These are phyloP conservation scores for Heracleum sosnowskyi DNA, from an alignment of 129 eudicot species.

Conservation along the genomic window DNA sequence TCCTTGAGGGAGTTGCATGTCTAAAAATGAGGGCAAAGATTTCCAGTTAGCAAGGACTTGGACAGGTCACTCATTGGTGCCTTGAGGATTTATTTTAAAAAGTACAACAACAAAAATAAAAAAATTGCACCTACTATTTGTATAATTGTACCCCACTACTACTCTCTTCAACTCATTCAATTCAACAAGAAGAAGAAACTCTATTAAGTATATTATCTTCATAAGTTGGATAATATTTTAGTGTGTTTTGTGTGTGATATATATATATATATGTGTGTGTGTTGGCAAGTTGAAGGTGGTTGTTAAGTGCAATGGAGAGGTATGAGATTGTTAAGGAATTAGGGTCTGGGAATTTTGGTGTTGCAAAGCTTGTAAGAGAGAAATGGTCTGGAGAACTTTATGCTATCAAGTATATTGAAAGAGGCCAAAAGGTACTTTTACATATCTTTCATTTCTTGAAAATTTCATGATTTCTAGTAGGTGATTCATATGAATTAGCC, in stretches of 20 bases:
- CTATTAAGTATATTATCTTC: not conserved
- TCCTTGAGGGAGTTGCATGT: not conserved
- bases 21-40: not conserved
- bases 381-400: conserved; percentile 54
- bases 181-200: not conserved
- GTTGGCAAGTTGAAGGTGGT: not conserved
- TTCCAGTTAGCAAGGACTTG: conserved; percentile 19
- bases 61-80: not conserved
- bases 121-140: not conserved
- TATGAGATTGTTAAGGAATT: conserved; percentile 53
- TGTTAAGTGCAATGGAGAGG: conserved; percentile 41
- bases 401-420: conserved; percentile 71
- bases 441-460: not conserved
- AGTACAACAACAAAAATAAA: not conserved
- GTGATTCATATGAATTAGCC: not conserved
- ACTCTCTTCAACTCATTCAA: not conserved
- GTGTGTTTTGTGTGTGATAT: not conserved
- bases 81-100: not conserved
- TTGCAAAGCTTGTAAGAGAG: conserved; percentile 71
- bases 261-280: not conserved
- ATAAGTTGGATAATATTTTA: too few species aligned
- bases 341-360: conserved; percentile 71
- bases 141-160: not conserved
- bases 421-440: conserved; percentile 62
- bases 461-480: not conserved